A percentile compares a stretch with the other conserved stretches of the same genome.
Conservation (phyloP, 2,329 filamentous ascomycete species). For the Xenosphaeropsis pyriputrescens region DNA sequence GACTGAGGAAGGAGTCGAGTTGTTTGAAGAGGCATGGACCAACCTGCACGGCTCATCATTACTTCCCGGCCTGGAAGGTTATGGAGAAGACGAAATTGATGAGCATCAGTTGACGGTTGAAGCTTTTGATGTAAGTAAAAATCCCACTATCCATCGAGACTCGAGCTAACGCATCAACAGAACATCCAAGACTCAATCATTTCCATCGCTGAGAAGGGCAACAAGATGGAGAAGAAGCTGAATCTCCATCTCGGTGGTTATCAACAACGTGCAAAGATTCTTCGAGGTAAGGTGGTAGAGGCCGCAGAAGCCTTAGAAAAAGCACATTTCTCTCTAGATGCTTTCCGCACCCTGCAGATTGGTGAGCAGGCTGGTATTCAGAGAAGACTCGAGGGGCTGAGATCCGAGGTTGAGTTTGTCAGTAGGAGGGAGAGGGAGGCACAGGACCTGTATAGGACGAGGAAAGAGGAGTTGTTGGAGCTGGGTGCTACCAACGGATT, state of each 20-base stretch:
- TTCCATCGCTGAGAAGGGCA: slow-evolving; percentile 60
- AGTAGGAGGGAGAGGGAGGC: slow-evolving; percentile 75
- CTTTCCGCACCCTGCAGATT: slow-evolving; percentile 61
- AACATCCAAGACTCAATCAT: slow-evolving; percentile 60
- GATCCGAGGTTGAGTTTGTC: slow-evolving; percentile 73
- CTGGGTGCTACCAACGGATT: slow-evolving; percentile 24
- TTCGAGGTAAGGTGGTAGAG: slow-evolving; percentile 66
- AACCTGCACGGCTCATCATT: slow-evolving; percentile 35
- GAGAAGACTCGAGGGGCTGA: slow-evolving; percentile 56
- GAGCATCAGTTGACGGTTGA: slow-evolving; percentile 21
- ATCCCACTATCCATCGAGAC: not conserved
- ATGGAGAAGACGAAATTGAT: slow-evolving; percentile 52
- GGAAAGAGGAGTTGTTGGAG: slow-evolving; percentile 62
- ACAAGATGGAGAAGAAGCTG: slow-evolving; percentile 92
- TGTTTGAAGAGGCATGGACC: slow-evolving; percentile 38
- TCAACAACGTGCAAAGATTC: slow-evolving; percentile 66
- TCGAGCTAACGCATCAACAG: slow-evolving; percentile 22
- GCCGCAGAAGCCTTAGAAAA: slow-evolving; percentile 62
- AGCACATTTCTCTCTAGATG: slow-evolving; percentile 55
- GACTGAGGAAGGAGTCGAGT: slow-evolving; percentile 32
- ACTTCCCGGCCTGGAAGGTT: slow-evolving; percentile 71
- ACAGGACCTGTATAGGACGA: slow-evolving; percentile 68
- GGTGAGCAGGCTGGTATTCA: slow-evolving; percentile 67
- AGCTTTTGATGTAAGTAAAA: slow-evolving; percentile 54
- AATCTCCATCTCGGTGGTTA: slow-evolving; percentile 78